Evolutionary conservation across 139 green algal genomes (phyloP).

Genomic region (Edaphochlamys debaryana): DNA sequence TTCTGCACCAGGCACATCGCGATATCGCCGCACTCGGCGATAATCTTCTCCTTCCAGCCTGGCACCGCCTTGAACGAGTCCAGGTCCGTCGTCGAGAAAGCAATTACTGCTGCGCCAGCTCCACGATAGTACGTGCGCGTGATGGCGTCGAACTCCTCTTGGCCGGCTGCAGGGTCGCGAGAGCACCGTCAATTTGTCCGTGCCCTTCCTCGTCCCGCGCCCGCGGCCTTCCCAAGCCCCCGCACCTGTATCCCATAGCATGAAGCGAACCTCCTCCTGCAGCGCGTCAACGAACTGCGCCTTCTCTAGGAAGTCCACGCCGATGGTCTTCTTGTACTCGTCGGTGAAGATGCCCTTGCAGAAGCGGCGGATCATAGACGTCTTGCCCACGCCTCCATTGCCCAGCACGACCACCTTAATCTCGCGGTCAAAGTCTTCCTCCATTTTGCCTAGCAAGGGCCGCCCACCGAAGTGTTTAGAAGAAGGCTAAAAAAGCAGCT

Average conservation of each 20-base stretch:
- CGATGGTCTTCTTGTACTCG: constrained; percentile 87
- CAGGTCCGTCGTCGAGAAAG: constrained; percentile 80
- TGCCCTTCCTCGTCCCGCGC: not conserved
- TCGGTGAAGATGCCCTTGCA: constrained; percentile 78
- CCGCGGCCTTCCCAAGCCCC: too few species aligned
- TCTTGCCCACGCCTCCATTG: constrained; percentile 83
- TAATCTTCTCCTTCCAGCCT: constrained; percentile 73
- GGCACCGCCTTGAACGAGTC: constrained; percentile 75
- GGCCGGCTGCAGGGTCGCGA: constrained; percentile 58
- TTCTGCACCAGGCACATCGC: constrained; percentile 82
- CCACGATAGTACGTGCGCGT: constrained; percentile 80
- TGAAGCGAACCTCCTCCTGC: constrained; percentile 77
- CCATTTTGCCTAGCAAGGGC: too few species aligned
- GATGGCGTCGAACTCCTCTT: constrained; percentile 86
- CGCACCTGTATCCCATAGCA: constrained; percentile 82
- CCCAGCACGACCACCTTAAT: constrained; percentile 77
- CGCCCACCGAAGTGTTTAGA: too few species aligned
- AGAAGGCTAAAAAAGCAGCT: too few species aligned
- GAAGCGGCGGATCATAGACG: constrained; percentile 78
- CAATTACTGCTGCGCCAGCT: constrained; percentile 72
- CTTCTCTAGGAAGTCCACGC: constrained; percentile 87
- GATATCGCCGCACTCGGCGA: constrained; percentile 71
- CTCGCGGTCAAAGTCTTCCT: constrained; percentile 58
- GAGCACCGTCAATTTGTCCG: not conserved
- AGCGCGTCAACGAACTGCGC: constrained; percentile 68